A percentile compares a stretch with the other conserved stretches of the same genome.
Evolutionary conservation across 2,329 filamentous ascomycete genomes (phyloP).

Genomic region (Sclerotiophoma versabilis): DNA sequence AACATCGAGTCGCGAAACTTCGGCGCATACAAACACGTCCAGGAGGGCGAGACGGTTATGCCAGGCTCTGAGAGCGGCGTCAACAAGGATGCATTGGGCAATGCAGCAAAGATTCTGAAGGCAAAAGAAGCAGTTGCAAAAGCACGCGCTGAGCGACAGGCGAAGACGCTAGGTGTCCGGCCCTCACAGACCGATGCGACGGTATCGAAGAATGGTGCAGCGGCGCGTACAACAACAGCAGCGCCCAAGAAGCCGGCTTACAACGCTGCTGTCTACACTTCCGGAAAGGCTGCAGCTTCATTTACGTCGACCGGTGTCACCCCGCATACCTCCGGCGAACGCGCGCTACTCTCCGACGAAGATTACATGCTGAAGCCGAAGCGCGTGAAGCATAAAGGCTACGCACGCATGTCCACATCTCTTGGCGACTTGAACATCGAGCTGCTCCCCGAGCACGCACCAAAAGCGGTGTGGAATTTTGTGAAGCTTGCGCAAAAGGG

Average conservation of each 20-base stretch:
- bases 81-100: constrained; percentile 81
- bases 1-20: constrained; percentile 84
- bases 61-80: constrained; percentile 73
- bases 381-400: constrained; percentile 87
- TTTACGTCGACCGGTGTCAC: constrained; percentile 96
- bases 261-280: constrained; percentile 91
- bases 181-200: constrained; percentile 29
- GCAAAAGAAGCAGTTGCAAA: constrained; percentile 94
- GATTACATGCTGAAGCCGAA: constrained; percentile 95
- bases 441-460: constrained; percentile 87
- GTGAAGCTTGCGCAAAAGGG: constrained; percentile 85
- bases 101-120: constrained; percentile 80
- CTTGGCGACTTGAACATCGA: constrained; percentile 87
- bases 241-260: constrained; percentile 56
- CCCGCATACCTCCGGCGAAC: constrained; percentile 85
- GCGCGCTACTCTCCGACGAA: constrained; percentile 87
- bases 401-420: constrained; percentile 87
- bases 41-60: constrained; percentile 81
- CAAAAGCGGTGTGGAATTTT: constrained; percentile 97
- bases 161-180: constrained; percentile 42
- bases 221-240: constrained; percentile 36
- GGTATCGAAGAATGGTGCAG: constrained; percentile 28
- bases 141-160: constrained; percentile 74
- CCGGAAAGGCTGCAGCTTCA: constrained; percentile 86
- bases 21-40: constrained; percentile 85